Evolutionary conservation across 345 rosid genomes (phyloP), one percentile per base, ranked within the genome.

Genomic region (Aquilaria malaccensis): DNA sequence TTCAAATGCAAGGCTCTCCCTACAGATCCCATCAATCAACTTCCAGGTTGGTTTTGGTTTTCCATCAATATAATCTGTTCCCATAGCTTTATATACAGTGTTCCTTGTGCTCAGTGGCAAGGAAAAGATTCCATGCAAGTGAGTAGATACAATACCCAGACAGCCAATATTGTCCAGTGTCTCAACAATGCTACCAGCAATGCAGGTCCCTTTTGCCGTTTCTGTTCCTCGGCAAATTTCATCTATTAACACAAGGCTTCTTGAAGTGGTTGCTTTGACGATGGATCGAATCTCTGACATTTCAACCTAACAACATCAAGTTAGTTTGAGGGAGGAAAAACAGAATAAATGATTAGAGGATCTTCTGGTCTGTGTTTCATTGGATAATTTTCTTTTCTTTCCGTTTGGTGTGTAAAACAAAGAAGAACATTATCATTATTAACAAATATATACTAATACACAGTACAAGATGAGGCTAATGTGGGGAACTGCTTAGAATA

Each of bases 151-250:
- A 61, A 94, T 84, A 62, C 97, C 99, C 71, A 94, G 79, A 69
- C 97, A 94, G 58, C 96, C 92, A 71, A 82, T 80, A 30, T 71
- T 72, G 69, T 90, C 99, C 43, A 94, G 86, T 33, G 64, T 62
- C 78, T 94, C 97, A 37, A 94, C 56, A 56, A 94, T 82, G 74
- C 99, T 86, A 67, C 96, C 99, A 12, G 99, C 99, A 65, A 94
- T 94, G 74, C 99, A 90, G 1, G 96, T 86, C 45, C 99, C 99
- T 67, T 90, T 90, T 1, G 87, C 95, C 29, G 96, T 94, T 81
- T 94, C 99, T 52, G 99, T 94, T 65, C 99, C 99, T 49, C 97
- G 83, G 63, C 97, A 94, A 70, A 94, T 94, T 82, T 93, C 97
- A 48, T 93, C 99, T 54, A 89, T 66, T 31, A 93, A 96, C 62